Evolutionary conservation across 2,329 filamentous ascomycete species (phyloP), one percentile per base, ranked within the genome.

Genomic region (Hymenoscyphus linearis): DNA sequence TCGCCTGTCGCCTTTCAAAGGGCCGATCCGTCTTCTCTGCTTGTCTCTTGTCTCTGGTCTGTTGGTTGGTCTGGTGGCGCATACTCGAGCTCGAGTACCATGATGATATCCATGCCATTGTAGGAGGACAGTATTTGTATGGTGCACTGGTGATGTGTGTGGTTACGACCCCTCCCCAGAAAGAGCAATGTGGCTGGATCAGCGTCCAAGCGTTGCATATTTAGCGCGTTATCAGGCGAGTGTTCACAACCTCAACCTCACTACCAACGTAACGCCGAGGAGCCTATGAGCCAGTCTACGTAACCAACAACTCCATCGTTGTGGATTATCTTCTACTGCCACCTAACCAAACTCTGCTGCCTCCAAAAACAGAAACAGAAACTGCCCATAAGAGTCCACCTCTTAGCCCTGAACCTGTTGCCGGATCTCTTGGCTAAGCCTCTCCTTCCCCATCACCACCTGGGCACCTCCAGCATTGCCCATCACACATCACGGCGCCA

Each of bases 21-120:
- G 58, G n/a, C 58, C 58, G 58, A 59, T 55, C 58, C 58, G 58
- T 40, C 25, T 50, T 40, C 16, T 40, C 37, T 40, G 37, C 37
- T 40, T n/a, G 37, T 40, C 40, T 25, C 40, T 47, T 5, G 31
- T 9, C 10, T 1, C 31, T 31, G 6, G 31, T 31, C 40, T n/a
- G 7, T 53, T 53, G 52, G 25, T n/a, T 9, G 25, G 52, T 22
- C 40, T 47, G 40, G 40, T 47, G 40, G 40, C 40, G 40, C 40
- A n/a, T n/a, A n/a, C n/a, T n/a, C n/a, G n/a, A n/a, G n/a, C n/a
- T n/a, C n/a, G n/a, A n/a, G 22, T 47, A 18, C 18, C 40, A 47
- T 47, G n/a, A n/a, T 47, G 40, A 47, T 47, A 47, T 47, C 40
- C 40, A 31, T 31, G 31, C 10, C 6, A 9, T 22, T 47, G n/a